Conservation (phyloP, 495 filamentous ascomycete genomes). For the Daldinia grandis region DNA sequence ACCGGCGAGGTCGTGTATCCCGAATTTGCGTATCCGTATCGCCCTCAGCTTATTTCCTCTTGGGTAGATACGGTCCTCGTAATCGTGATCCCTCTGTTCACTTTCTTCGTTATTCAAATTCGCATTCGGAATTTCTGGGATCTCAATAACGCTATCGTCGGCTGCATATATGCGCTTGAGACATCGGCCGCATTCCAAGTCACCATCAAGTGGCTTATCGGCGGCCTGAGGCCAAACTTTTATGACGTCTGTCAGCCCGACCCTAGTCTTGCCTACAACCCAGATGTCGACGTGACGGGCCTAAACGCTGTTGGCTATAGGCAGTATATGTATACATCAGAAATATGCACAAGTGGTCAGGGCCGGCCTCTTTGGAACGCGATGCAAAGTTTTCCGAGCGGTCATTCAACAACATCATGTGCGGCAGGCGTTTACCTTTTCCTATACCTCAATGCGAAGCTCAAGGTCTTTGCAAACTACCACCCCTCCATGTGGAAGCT, state of each 20-base stretch:
- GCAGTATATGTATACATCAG: constrained; percentile 59
- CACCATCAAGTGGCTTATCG: constrained; percentile 61
- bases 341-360: constrained; percentile 59
- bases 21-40: constrained; percentile 58
- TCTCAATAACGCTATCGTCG: constrained; percentile 61
- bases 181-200: constrained; percentile 64
- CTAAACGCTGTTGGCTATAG: constrained; percentile 55
- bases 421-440: constrained; percentile 61
- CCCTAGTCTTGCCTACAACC: constrained; percentile 33
- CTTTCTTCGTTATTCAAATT: constrained; percentile 57
- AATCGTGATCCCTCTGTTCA: constrained; percentile 49
- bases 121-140: constrained; percentile 65
- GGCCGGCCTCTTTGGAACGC: constrained; percentile 48
- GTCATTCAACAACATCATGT: constrained; percentile 62
- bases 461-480: constrained; percentile 65
- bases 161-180: constrained; percentile 61
- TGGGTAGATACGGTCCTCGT: constrained; percentile 55
- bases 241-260: constrained; percentile 60
- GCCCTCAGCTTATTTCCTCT: constrained; percentile 58
- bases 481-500: constrained; percentile 66
- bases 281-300: constrained; percentile 26
- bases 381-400: constrained; percentile 62
- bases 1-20: constrained; percentile 59
- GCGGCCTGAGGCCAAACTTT: constrained; percentile 63
- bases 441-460: constrained; percentile 65